These are phyloP conservation scores for Tagetes patula DNA, from an alignment of 129 eudicot species.

Conservation along the genomic window DNA sequence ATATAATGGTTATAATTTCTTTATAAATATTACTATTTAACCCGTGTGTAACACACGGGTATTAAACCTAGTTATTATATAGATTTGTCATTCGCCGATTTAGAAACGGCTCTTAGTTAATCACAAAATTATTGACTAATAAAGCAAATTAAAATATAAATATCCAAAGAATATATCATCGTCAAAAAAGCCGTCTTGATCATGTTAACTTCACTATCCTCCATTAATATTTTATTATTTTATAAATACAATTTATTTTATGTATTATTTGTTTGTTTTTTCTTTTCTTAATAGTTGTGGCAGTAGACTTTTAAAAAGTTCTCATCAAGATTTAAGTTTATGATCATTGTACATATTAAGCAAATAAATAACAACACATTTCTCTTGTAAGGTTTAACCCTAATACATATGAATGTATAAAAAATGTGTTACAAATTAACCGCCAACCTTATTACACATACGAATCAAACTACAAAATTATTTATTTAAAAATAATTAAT, in stretches of 20 bases:
- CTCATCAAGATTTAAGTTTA: background rate
- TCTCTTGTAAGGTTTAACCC: no score
- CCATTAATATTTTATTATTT: background rate
- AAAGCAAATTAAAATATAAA: background rate
- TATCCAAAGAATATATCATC: background rate
- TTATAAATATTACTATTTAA: no score
- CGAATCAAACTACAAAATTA: no score
- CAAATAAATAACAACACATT: background rate
- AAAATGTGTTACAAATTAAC: no score
- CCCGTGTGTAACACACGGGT: no score
- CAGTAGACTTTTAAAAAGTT: background rate
- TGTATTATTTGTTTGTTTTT: background rate
- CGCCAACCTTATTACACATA: no score
- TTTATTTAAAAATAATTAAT: no score
- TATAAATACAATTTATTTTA: no score
- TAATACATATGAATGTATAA: no score
- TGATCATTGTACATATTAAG: background rate
- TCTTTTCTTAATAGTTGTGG: background rate
- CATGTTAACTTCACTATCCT: background rate
- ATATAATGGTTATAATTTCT: no score
- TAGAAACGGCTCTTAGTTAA: constrained; percentile 10
- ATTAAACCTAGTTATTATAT: no score
- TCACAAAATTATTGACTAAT: background rate
- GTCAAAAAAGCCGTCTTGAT: constrained; percentile 14
- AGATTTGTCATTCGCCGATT: background rate